phyloP scores from a whole-genome alignment of 495 filamentous ascomycete species.

The Aspergillus leporis region DNA sequence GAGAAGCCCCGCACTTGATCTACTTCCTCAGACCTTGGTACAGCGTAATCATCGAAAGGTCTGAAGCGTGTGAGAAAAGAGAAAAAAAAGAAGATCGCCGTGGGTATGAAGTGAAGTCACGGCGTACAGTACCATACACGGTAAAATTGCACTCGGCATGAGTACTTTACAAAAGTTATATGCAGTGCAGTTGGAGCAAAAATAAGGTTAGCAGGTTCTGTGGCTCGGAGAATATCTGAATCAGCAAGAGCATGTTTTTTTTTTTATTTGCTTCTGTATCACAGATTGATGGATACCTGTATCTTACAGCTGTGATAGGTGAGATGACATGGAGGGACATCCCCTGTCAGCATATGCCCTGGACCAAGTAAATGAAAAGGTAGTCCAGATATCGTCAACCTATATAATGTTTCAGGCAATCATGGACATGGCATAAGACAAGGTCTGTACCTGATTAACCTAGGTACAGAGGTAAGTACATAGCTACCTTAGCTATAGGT shows the following conservation, averaged over 20 bases:
- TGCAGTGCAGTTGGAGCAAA: not conserved
- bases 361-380: too few species aligned
- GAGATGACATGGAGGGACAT: too few species aligned
- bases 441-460: too few species aligned
- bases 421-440: too few species aligned
- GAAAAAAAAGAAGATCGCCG: not conserved
- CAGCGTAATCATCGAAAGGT: not conserved
- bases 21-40: not conserved
- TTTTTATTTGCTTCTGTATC: not conserved
- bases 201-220: slow-evolving; percentile 4
- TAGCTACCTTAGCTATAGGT: too few species aligned
- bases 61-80: not conserved
- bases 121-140: not conserved
- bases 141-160: too few species aligned
- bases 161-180: not conserved
- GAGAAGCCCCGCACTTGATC: not conserved
- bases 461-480: too few species aligned
- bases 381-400: too few species aligned
- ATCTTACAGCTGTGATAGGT: too few species aligned
- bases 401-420: too few species aligned
- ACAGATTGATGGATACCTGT: too few species aligned
- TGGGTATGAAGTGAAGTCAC: not conserved
- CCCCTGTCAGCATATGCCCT: too few species aligned
- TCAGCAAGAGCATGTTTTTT: slow-evolving; percentile 8
- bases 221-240: slow-evolving; percentile 23